phyloP scores from a whole-genome alignment of 2,329 filamentous ascomycete genomes.

The Alternaria arbusti region DNA sequence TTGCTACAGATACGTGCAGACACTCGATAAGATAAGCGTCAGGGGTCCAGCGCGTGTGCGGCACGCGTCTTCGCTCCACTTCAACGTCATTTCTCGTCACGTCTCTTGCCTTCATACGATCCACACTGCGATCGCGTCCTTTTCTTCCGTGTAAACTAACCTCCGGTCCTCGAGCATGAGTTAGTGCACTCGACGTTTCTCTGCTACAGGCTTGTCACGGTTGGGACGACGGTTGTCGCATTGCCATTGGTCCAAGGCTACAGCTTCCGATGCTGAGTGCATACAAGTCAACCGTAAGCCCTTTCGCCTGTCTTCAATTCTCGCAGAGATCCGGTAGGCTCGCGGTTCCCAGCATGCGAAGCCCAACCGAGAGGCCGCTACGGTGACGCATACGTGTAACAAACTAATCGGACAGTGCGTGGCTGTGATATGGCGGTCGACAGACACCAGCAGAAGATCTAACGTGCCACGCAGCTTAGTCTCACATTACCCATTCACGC shows the following conservation, averaged over 20 bases:
- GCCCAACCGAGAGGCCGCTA: neutral
- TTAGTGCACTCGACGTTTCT: neutral
- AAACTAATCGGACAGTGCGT: neutral
- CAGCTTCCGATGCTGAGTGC: neutral
- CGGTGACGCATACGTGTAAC: neutral
- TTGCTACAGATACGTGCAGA: neutral
- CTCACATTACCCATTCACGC: neutral
- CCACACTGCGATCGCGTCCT: neutral
- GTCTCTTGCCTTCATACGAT: neutral
- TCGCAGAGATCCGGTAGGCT: too few relatives aligned
- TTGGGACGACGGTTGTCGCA: neutral
- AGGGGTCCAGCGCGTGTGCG: neutral
- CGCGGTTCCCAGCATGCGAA: neutral
- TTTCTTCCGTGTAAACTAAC: neutral
- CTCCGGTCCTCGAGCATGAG: neutral
- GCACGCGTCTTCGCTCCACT: neutral
- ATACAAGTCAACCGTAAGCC: neutral
- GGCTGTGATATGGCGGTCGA: neutral
- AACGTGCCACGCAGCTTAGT: neutral
- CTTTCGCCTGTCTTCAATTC: neutral
- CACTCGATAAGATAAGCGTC: conserved; percentile 3
- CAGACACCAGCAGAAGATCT: neutral
- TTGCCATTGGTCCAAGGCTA: neutral
- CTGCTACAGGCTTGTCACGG: neutral
- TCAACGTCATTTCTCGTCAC: neutral